These are phyloP conservation scores for Tubosaeta sp. DNA, from an alignment of 768 basidiomycete genomes.

Conservation along the genomic window DNA sequence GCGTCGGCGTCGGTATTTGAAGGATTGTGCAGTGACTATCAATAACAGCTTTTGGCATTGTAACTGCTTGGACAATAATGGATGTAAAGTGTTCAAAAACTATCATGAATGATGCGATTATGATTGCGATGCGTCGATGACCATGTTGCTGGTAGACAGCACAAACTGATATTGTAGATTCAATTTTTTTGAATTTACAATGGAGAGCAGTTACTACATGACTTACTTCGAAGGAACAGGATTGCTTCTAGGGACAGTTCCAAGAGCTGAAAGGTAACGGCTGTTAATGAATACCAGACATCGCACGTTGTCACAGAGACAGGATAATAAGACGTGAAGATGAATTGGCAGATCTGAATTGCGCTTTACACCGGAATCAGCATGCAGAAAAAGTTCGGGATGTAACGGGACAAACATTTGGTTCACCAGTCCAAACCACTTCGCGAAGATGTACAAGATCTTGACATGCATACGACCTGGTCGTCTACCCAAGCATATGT, in stretches of 20 bases:
- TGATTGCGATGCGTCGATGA: background rate
- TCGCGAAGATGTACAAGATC: conserved; percentile 19
- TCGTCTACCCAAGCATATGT: conserved; percentile 2
- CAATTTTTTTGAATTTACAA: background rate
- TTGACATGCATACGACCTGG: conserved; percentile 10
- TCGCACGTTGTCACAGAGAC: conserved; percentile 4
- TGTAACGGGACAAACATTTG: conserved; percentile 5
- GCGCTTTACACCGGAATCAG: conserved; percentile 6
- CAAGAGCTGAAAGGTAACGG: conserved; percentile 7
- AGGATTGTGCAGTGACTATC: conserved; percentile 11
- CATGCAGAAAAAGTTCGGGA: background rate
- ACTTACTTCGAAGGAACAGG: conserved; percentile 20
- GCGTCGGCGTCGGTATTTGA: background rate
- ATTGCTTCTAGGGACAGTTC: conserved; percentile 13
- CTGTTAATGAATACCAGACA: background rate
- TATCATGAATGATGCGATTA: conserved; percentile 1
- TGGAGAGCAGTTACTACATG: background rate
- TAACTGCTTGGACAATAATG: background rate
- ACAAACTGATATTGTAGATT: conserved; percentile 4
- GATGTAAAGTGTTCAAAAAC: background rate
- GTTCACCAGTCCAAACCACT: conserved; percentile 20
- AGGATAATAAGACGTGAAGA: background rate
- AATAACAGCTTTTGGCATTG: background rate
- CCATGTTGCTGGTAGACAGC: conserved; percentile 11
- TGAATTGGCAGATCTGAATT: background rate